Conservation (phyloP, 1,139 yeast genomes). For the Saccharomycopsis phalli region DNA sequence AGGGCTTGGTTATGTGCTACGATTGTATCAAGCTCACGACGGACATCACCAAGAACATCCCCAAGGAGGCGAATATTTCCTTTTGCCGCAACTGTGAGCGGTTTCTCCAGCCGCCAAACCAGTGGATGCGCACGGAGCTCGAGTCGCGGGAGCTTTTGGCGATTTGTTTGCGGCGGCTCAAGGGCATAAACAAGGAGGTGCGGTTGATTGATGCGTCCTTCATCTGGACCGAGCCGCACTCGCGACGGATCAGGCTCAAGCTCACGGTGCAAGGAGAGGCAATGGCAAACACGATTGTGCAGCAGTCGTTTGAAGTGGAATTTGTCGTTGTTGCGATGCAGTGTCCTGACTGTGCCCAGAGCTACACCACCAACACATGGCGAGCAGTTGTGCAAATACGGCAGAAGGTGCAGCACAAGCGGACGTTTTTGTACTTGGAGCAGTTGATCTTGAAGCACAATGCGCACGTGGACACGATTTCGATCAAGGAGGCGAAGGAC, state of each 20-base stretch:
- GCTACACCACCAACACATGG: slow-evolving; percentile 96
- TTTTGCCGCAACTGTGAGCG: slow-evolving; percentile 97
- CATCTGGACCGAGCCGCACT: slow-evolving; percentile 98
- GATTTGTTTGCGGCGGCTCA: slow-evolving; percentile 75
- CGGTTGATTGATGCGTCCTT: slow-evolving; percentile 89
- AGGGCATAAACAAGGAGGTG: slow-evolving; percentile 72
- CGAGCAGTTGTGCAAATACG: slow-evolving; percentile 94
- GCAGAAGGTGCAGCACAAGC: slow-evolving; percentile 93
- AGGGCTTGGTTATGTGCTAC: slow-evolving; percentile 92
- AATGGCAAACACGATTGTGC: slow-evolving; percentile 82
- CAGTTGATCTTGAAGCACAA: slow-evolving; percentile 88
- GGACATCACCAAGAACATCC: slow-evolving; percentile 92
- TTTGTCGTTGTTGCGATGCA: slow-evolving; percentile 93
- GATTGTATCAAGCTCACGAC: slow-evolving; percentile 93
- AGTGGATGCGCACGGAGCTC: slow-evolving; percentile 85
- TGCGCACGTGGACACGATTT: slow-evolving; percentile 91
- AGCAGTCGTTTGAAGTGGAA: slow-evolving; percentile 93
- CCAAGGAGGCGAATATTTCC: slow-evolving; percentile 85
- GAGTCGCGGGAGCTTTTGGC: slow-evolving; percentile 93
- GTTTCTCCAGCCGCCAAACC: slow-evolving; percentile 87
- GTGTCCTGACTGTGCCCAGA: slow-evolving; percentile 97
- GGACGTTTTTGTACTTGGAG: slow-evolving; percentile 90
- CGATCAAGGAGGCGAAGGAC: slow-evolving; percentile 86
- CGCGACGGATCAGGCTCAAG: slow-evolving; percentile 85
- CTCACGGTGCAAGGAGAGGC: slow-evolving; percentile 97